These are phyloP conservation scores for Ilyonectria destructans DNA, from an alignment of 2,329 filamentous ascomycete genomes.

Conservation along the genomic window DNA sequence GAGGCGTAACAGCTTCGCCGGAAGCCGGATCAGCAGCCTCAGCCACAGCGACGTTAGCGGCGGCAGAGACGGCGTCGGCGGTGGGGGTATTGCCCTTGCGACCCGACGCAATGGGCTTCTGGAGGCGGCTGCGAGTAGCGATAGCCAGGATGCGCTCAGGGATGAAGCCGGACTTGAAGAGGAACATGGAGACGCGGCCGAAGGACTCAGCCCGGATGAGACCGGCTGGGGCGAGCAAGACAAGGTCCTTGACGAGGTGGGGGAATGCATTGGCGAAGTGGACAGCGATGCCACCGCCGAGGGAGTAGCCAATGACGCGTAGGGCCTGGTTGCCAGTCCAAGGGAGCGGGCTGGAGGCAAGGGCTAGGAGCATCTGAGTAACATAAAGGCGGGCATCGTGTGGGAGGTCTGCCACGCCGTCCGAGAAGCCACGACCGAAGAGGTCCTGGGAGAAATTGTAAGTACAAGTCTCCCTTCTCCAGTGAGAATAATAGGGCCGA, in stretches of 20 bases:
- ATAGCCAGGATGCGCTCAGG: slow-evolving; percentile 67
- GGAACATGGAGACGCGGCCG: slow-evolving; percentile 63
- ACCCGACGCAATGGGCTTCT: slow-evolving; percentile 64
- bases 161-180: slow-evolving; percentile 71
- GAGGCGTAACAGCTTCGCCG: slow-evolving; percentile 51
- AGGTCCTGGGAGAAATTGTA: slow-evolving; percentile 67
- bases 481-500: slow-evolving; percentile 25
- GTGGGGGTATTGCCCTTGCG: slow-evolving; percentile 49
- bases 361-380: slow-evolving; percentile 79
- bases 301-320: slow-evolving; percentile 83
- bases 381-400: slow-evolving; percentile 84
- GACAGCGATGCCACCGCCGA: slow-evolving; percentile 85
- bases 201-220: slow-evolving; percentile 75
- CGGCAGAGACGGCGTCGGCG: slow-evolving; percentile 34
- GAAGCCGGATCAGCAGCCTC: slow-evolving; percentile 56
- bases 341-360: slow-evolving; percentile 78
- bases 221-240: slow-evolving; percentile 86
- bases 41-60: slow-evolving; percentile 59
- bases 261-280: slow-evolving; percentile 84
- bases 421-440: slow-evolving; percentile 79
- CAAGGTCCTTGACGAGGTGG: slow-evolving; percentile 76
- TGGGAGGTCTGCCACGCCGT: slow-evolving; percentile 75
- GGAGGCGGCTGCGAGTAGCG: slow-evolving; percentile 65
- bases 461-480: slow-evolving; percentile 18
- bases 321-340: slow-evolving; percentile 77